phyloP scores from a whole-genome alignment of 495 filamentous ascomycete species.

The Aspergillus funiculosus region DNA sequence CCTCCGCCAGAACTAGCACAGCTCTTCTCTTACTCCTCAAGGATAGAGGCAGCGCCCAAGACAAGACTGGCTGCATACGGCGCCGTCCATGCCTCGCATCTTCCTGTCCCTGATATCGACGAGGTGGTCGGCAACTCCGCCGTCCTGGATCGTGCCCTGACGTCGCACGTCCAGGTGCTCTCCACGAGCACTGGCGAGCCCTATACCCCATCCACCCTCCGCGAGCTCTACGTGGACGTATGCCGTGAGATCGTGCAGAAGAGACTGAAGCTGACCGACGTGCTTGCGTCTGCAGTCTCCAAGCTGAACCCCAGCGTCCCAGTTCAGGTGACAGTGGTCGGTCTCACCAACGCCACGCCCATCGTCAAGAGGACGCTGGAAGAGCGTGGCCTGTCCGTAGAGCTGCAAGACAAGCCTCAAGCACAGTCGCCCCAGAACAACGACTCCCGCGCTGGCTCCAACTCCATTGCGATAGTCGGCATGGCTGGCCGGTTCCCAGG shows the following conservation, averaged over 20 bases:
- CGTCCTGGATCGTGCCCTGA: neutral
- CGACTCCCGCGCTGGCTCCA: neutral
- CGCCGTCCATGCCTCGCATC: neutral
- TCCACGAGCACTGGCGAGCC: neutral
- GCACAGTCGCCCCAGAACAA: neutral
- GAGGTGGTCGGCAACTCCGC: neutral
- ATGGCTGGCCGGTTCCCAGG: constrained; percentile 9
- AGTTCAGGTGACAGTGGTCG: neutral
- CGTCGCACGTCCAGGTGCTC: neutral
- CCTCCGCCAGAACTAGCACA: neutral
- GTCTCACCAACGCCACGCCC: neutral
- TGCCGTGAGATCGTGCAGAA: neutral
- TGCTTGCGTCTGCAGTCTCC: neutral
- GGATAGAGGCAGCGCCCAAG: neutral
- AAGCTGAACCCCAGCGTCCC: neutral
- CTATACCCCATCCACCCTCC: neutral
- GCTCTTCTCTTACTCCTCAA: neutral
- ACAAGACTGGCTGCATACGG: neutral
- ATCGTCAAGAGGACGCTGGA: neutral
- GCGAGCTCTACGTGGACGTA: neutral
- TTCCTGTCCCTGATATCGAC: neutral
- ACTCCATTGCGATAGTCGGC: constrained; percentile 3
- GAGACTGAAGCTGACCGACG: neutral
- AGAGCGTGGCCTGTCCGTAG: neutral
- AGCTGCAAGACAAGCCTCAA: neutral